Percentiles rank a stretch among this genome's conserved stretches.
These are phyloP conservation scores for Huntiella omanensis DNA, from an alignment of 2,329 filamentous ascomycete species.

Conservation along the genomic window DNA sequence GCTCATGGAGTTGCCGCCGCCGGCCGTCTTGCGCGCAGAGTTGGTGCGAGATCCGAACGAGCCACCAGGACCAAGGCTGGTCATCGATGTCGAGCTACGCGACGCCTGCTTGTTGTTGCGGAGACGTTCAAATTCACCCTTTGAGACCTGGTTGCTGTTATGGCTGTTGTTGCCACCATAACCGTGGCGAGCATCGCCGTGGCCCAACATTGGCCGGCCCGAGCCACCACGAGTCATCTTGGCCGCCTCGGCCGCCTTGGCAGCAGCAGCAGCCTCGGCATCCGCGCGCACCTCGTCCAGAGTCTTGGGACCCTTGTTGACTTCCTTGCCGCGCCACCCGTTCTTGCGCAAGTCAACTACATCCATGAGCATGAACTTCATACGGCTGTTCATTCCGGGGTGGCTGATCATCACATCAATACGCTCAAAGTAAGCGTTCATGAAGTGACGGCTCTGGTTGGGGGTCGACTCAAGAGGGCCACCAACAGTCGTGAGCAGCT, in stretches of 20 bases:
- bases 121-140: slow-evolving; percentile 78
- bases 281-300: slow-evolving; percentile 78
- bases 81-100: slow-evolving; percentile 41
- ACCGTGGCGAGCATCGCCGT: slow-evolving; percentile 54
- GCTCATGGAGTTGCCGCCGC: slow-evolving; percentile 52
- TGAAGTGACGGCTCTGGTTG: slow-evolving; percentile 34
- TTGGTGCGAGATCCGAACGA: slow-evolving; percentile 82
- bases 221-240: slow-evolving; percentile 45
- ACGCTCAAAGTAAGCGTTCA: slow-evolving; percentile 84
- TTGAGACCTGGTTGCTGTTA: slow-evolving; percentile 69
- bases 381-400: slow-evolving; percentile 64
- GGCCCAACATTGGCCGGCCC: slow-evolving; percentile 53
- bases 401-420: slow-evolving; percentile 69
- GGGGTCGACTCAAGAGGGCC: slow-evolving; percentile 72
- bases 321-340: slow-evolving; percentile 73
- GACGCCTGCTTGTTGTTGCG: slow-evolving; percentile 31
- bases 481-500: slow-evolving; percentile 82
- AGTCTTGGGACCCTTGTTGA: slow-evolving; percentile 90
- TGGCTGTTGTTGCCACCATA: slow-evolving; percentile 52
- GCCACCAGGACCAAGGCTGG: slow-evolving; percentile 61
- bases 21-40: slow-evolving; percentile 58
- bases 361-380: slow-evolving; percentile 95
- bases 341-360: slow-evolving; percentile 63
- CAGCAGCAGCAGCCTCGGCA: slow-evolving; percentile 56
- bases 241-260: slow-evolving; percentile 40